Conservation (phyloP, 306 rosid species). For the Lupinus albus region DNA sequence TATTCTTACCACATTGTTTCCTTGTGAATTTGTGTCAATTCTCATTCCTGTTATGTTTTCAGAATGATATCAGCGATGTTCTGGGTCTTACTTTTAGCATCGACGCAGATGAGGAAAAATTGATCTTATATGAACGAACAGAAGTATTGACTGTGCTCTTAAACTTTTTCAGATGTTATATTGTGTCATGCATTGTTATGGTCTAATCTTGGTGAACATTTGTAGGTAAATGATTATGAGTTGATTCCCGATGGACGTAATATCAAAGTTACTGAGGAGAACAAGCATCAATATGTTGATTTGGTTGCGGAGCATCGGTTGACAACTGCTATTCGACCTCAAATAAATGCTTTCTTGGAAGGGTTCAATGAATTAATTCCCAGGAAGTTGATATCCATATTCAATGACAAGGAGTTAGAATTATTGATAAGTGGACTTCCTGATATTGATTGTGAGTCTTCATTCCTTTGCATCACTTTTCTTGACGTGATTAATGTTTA, state of each 20-base stretch:
- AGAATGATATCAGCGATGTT: conserved; percentile 87
- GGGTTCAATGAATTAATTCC: conserved; percentile 83
- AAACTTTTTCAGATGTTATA: conserved; percentile 20
- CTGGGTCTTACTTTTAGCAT: conserved; percentile 95
- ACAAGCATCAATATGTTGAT: conserved; percentile 92
- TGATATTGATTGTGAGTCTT: conserved; percentile 87
- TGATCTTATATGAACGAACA: conserved; percentile 85
- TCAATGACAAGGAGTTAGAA: conserved; percentile 93
- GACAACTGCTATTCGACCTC: conserved; percentile 99
- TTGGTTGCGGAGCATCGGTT: conserved; percentile 87
- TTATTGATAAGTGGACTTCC: conserved; percentile 98
- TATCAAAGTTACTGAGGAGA: conserved; percentile 94
- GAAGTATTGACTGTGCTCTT: conserved; percentile 59
- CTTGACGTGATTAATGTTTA: neutral
- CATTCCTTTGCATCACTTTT: conserved; percentile 9
- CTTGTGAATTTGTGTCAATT: conserved; percentile 31
- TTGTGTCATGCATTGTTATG: conserved; percentile 23
- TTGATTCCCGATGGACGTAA: conserved; percentile 94
- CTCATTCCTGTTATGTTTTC: conserved; percentile 42
- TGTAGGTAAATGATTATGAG: conserved; percentile 95
- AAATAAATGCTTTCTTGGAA: conserved; percentile 86
- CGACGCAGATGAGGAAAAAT: conserved; percentile 96
- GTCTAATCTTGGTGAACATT: conserved; percentile 41
- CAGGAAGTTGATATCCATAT: conserved; percentile 79
- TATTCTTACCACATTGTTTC: conserved; percentile 14